phyloP scores from a whole-genome alignment of 371 early-diverging fungal species.

The Mortierella sp. region DNA sequence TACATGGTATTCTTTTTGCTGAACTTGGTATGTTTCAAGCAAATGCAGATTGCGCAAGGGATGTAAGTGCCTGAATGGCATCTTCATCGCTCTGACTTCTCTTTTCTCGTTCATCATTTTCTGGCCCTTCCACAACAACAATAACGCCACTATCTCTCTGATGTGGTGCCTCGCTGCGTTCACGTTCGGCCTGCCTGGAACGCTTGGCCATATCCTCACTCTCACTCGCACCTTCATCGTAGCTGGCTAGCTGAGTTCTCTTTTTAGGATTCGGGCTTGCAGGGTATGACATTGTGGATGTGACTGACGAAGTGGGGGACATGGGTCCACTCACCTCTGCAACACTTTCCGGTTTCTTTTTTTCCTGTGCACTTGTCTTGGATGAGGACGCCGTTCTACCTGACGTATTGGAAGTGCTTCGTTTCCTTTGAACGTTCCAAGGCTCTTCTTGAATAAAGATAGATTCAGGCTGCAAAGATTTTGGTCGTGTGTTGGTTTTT shows the following conservation, averaged over 20 bases:
- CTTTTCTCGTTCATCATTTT: neutral
- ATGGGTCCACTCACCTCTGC: neutral
- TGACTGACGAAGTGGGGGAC: slow-evolving; percentile 23
- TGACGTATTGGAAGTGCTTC: slow-evolving; percentile 24
- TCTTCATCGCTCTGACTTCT: slow-evolving; percentile 8
- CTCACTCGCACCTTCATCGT: slow-evolving; percentile 15
- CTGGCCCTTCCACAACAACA: slow-evolving; percentile 7
- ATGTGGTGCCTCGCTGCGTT: neutral
- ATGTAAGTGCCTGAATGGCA: slow-evolving; percentile 17
- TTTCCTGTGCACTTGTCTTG: neutral
- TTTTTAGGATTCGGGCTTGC: slow-evolving; percentile 37
- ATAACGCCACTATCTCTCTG: slow-evolving; percentile 17
- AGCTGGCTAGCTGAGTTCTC: slow-evolving; percentile 15
- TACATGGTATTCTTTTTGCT: no score
- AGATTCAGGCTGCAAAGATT: slow-evolving; percentile 27
- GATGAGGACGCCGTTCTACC: neutral
- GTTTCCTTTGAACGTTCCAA: slow-evolving; percentile 34
- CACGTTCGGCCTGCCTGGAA: slow-evolving; percentile 9
- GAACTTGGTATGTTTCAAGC: neutral
- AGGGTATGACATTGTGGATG: slow-evolving; percentile 23
- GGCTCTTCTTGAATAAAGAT: slow-evolving; percentile 52
- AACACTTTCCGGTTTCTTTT: slow-evolving; percentile 8
- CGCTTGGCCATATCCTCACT: slow-evolving; percentile 18
- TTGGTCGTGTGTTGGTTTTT: neutral
- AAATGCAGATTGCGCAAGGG: slow-evolving; percentile 1